Evolutionary conservation across 2,329 filamentous ascomycete species (phyloP), one percentile per base, ranked within the genome.

Genomic region (Neopestalotiopsis sp.): DNA sequence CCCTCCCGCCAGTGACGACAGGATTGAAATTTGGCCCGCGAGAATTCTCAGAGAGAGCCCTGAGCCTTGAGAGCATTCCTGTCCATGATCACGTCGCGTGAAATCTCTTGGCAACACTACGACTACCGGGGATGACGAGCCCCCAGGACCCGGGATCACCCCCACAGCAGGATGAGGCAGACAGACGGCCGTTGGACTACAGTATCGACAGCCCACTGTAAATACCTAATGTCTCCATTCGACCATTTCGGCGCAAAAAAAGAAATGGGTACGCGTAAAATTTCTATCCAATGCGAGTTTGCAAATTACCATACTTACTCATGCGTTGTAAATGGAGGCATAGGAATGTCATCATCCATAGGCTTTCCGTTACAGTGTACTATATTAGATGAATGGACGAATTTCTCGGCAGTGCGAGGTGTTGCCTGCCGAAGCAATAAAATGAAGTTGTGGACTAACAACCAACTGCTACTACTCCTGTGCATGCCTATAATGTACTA

Each of bases 231-330:
- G 45, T 52, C 17, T 52, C 45, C 45, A 52, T 52, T 52, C n/a
- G 9, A 17, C 45, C 45, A 52, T 52, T 52, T 52, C 45, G 45
- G 45, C 45, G 45, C 45, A 52, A 17, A 52, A 45, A 52, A 52
- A 52, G n/a, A 20, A 52, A 52, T 52, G 45, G 45, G 45, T 52
- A 52, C 45, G n/a, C 17, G 45, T 52, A 52, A 52, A 52, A 52
- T 52, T 52, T 52, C 45, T 17, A 52, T 52, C 45, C 45, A 52
- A 52, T 52, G 45, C 45, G 17, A 20, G 17, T 14, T 52, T 52
- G 45, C n/a, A 52, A n/a, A 52, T 52, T n/a, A 52, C n/a, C 45
- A 52, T 52, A 52, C 45, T 52, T 52, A 52, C 45, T 52, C 45
- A 52, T 52, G 45, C 45, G 45, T 52, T n/a, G 45, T 17, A 38